phyloP scores from a whole-genome alignment of 1,284 basidiomycete genomes.

The Leccinum brunneo-olivaceum region DNA sequence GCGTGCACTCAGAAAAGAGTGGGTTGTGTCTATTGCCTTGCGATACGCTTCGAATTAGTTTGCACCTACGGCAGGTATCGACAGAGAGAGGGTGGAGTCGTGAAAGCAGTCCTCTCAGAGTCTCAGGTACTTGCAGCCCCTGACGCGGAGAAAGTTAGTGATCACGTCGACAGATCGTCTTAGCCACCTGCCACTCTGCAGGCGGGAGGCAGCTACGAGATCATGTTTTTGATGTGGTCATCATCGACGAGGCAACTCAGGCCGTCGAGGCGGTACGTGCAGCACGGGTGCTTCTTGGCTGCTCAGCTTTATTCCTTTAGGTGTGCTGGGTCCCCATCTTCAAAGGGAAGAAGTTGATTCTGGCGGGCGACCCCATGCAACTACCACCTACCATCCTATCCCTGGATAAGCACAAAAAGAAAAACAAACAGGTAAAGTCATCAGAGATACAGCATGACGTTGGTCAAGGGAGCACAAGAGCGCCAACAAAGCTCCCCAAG shows the following conservation, averaged over 20 bases:
- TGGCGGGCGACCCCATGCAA: conserved; percentile 89
- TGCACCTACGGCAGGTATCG: conserved; percentile 55
- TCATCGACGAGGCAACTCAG: conserved; percentile 96
- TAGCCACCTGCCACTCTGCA: conserved; percentile 90
- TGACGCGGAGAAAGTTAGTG: conserved; percentile 42
- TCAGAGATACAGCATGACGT: conserved; percentile 10
- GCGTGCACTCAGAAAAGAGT: conserved; percentile 87
- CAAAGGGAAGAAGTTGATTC: conserved; percentile 80
- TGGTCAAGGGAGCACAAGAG: not conserved
- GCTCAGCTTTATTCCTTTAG: conserved; percentile 32
- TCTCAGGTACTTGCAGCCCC: conserved; percentile 51
- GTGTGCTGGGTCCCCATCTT: conserved; percentile 95
- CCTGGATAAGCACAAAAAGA: conserved; percentile 35
- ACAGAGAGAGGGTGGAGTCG: conserved; percentile 79
- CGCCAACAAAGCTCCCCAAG: not conserved
- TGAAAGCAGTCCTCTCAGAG: conserved; percentile 70
- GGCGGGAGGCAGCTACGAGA: conserved; percentile 75
- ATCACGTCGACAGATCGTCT: conserved; percentile 53
- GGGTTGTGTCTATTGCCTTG: conserved; percentile 20
- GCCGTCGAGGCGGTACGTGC: conserved; percentile 82
- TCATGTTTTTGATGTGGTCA: conserved; percentile 80
- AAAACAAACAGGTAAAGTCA: conserved; percentile 10
- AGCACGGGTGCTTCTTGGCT: conserved; percentile 9
- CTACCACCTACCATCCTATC: conserved; percentile 90
- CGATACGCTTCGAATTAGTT: conserved; percentile 1